Evolutionary conservation across 352 stramenopile genomes (phyloP).

Genomic region (Phytophthora vignae): DNA sequence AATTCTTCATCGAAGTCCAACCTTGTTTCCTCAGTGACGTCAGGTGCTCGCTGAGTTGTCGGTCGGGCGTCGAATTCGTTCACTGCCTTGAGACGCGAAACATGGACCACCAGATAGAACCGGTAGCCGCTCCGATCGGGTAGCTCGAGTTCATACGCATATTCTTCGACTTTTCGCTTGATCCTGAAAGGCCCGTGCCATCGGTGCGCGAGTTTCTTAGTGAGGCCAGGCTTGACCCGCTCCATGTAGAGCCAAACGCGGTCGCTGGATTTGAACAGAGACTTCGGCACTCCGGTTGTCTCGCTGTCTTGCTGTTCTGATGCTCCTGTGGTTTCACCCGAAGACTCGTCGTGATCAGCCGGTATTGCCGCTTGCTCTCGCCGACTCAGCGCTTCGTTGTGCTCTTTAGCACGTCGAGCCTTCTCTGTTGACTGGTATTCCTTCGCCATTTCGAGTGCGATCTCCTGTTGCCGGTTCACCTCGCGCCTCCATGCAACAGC

Average conservation of each 20-base stretch:
- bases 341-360: neutral
- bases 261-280: neutral
- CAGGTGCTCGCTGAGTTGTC: neutral
- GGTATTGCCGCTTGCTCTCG: too few relatives aligned
- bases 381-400: too few relatives aligned
- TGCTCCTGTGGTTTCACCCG: neutral
- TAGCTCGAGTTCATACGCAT: neutral
- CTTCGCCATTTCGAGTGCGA: conserved; percentile 4
- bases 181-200: too few relatives aligned
- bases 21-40: neutral
- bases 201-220: too few relatives aligned
- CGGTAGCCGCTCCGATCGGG: neutral
- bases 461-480: neutral
- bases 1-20: neutral
- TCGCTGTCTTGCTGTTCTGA: neutral
- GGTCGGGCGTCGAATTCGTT: neutral
- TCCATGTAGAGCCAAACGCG: too few relatives aligned
- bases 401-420: neutral
- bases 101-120: neutral
- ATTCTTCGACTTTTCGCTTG: too few relatives aligned
- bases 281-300: neutral
- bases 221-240: too few relatives aligned
- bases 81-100: neutral
- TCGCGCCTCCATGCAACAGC: too few relatives aligned
- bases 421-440: conserved; percentile 13